phyloP scores from a whole-genome alignment of 768 basidiomycete genomes.

The Amanita thiersii region DNA sequence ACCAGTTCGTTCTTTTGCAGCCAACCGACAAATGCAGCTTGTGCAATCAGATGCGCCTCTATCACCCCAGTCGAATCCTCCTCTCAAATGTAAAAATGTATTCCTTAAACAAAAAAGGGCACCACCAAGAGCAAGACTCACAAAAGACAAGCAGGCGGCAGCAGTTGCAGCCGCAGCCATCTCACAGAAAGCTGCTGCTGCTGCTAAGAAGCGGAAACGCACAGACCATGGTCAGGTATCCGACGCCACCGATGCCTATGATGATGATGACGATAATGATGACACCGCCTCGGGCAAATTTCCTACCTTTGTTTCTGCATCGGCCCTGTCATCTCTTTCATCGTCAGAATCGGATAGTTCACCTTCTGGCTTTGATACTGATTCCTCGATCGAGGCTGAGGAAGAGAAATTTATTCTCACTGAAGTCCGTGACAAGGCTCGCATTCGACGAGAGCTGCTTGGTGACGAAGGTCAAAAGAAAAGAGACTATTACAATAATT shows the following conservation, averaged over 20 bases:
- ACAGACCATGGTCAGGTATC: slow-evolving; percentile 29
- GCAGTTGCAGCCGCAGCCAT: slow-evolving; percentile 19
- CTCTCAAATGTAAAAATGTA: slow-evolving; percentile 5
- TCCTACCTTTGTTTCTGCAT: slow-evolving; percentile 66
- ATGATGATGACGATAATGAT: slow-evolving; percentile 23
- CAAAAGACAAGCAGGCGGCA: slow-evolving; percentile 8
- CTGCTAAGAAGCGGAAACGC: slow-evolving; percentile 26
- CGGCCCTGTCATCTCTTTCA: slow-evolving; percentile 41
- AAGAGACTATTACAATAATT: slow-evolving; percentile 37
- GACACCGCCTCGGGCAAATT: slow-evolving; percentile 28
- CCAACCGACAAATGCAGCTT: no score
- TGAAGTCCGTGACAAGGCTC: slow-evolving; percentile 40
- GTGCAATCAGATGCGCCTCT: no score
- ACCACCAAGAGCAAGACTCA: slow-evolving; percentile 13
- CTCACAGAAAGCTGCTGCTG: slow-evolving; percentile 12
- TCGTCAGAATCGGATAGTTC: slow-evolving; percentile 44
- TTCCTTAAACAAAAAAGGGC: slow-evolving; percentile 12
- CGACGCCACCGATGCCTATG: slow-evolving; percentile 14
- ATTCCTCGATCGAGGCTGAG: slow-evolving; percentile 51
- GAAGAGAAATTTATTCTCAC: slow-evolving; percentile 53
- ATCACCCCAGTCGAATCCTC: slow-evolving; percentile 1
- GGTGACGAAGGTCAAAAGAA: slow-evolving; percentile 39
- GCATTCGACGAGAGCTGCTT: slow-evolving; percentile 52
- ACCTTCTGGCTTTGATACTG: slow-evolving; percentile 42
- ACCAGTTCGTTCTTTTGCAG: no score